Percentiles rank a stretch among this genome's conserved stretches.
phyloP scores from a whole-genome alignment of 73 alveolate genomes.

The Halteria grandinella region DNA sequence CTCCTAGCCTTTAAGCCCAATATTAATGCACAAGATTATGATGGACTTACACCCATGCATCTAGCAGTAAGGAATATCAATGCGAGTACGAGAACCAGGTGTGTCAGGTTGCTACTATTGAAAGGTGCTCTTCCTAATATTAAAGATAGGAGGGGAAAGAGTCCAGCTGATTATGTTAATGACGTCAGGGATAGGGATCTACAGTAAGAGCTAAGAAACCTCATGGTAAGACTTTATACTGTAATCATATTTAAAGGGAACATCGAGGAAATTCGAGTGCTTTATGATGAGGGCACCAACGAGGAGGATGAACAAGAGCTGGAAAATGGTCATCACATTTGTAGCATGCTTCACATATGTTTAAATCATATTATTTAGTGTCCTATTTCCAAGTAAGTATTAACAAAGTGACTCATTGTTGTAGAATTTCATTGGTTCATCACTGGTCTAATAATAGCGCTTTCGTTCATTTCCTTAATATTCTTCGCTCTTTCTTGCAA shows the following conservation, averaged over 20 bases:
- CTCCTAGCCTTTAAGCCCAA: slow-evolving; percentile 55
- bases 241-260: slow-evolving; percentile 5
- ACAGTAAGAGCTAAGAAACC: slow-evolving; percentile 26
- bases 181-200: slow-evolving; percentile 3
- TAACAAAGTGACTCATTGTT: not conserved
- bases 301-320: slow-evolving; percentile 16
- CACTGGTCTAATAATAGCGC: not conserved
- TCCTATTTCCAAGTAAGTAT: slow-evolving; percentile 11
- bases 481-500: not conserved
- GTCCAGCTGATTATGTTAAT: slow-evolving; percentile 19
- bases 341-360: slow-evolving; percentile 7
- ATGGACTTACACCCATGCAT: slow-evolving; percentile 56
- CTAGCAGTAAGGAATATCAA: slow-evolving; percentile 39
- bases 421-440: slow-evolving; percentile 1
- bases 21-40: slow-evolving; percentile 27
- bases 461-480: not conserved
- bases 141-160: slow-evolving; percentile 37
- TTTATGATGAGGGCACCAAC: slow-evolving; percentile 58
- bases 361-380: not conserved
- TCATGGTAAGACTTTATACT: slow-evolving; percentile 26
- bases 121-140: slow-evolving; percentile 37
- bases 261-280: slow-evolving; percentile 34
- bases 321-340: slow-evolving; percentile 15
- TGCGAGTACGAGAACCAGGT: not conserved
- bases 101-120: slow-evolving; percentile 40